Evolutionary conservation across 371 early-diverging fungal species (phyloP), one percentile per base, ranked within the genome.

Genomic region (Dinochytrium kinnereticum): DNA sequence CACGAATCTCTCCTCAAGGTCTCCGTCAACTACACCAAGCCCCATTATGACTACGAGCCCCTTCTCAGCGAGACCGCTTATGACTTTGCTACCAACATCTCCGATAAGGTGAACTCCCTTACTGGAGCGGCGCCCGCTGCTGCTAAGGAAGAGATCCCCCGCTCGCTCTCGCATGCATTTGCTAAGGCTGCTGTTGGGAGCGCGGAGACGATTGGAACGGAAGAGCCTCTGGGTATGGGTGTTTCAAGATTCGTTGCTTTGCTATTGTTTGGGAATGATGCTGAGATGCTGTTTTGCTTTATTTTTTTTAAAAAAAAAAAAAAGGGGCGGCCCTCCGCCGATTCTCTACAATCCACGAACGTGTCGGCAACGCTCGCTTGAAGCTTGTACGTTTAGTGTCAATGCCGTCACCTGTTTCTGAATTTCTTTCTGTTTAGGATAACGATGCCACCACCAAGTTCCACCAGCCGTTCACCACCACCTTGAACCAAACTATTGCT

Each of bases 321-420:
- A 33, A 59, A 86, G 93, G 91, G 21, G 90, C 90, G 2, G 95
- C 95, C 19, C 81, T 96, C 74, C 88, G 88, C 76, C 95, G 95
- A 81, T 91, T 93, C 69, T 94, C 91, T 1, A 81, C 87, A 28
- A 88, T 92, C 3, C 88, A 94, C 72, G 94, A 96, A 55, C 90
- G 89, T 76, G 86, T 96, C 36, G 98, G 96, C 44, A 90, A 90
- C 44, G 87, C 89, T 34, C 86, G 92, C 64, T 64, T 93, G 44
- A 87, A 88, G 79, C 90, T 92, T 92, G 94, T 83, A 61, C 17
- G 68, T 37, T 17, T 5, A 37, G 2, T 39, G 37, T 37, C 15
- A 1, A 74, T 51, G 31, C 49, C 1, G 7, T 61, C 67, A 21
- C n/a, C 15, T 15, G 7, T 44, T 44, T 13, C 44, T 57, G n/a